These are phyloP conservation scores for Salvia sclarea DNA, from an alignment of 305 asterid species.

Conservation along the genomic window DNA sequence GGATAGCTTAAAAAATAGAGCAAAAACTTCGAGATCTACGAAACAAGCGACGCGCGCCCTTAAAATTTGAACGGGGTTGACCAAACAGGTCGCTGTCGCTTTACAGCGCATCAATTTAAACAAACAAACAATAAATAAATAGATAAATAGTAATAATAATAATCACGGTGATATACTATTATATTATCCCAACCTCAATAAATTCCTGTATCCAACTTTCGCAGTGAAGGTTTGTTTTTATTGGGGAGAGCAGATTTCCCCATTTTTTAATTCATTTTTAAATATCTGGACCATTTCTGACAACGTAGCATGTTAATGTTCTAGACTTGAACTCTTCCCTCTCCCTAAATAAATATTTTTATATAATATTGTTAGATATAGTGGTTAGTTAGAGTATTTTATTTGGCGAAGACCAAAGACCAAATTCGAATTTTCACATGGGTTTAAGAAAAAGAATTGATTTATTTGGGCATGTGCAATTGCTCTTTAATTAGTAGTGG, in stretches of 20 bases:
- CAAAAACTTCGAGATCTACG: constrained; percentile 39
- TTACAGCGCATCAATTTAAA: constrained; percentile 26
- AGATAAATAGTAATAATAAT: background rate
- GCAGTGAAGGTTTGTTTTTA: constrained; percentile 45
- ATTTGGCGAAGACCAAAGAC: constrained; percentile 12
- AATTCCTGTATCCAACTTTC: constrained; percentile 32
- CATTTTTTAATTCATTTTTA: background rate
- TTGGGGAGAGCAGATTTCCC: constrained; percentile 35
- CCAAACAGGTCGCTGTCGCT: constrained; percentile 36
- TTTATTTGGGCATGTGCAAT: background rate
- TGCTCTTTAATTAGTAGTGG: background rate
- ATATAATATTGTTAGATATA: background rate
- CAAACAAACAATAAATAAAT: background rate
- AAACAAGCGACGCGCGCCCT: background rate
- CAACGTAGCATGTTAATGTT: constrained; percentile 45
- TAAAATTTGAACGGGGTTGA: constrained; percentile 39
- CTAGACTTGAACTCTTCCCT: constrained; percentile 1
- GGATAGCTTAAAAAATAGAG: constrained; percentile 32
- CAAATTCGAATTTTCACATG: constrained; percentile 31
- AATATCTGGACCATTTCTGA: constrained; percentile 41
- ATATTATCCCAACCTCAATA: constrained; percentile 27
- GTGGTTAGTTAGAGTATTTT: no score
- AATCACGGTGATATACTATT: no score
- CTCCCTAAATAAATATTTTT: background rate
- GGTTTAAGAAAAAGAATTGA: background rate